Base-by-base conservation (phyloP, 345 rosid genomes). In the Eutrema heterophyllum region DNA sequence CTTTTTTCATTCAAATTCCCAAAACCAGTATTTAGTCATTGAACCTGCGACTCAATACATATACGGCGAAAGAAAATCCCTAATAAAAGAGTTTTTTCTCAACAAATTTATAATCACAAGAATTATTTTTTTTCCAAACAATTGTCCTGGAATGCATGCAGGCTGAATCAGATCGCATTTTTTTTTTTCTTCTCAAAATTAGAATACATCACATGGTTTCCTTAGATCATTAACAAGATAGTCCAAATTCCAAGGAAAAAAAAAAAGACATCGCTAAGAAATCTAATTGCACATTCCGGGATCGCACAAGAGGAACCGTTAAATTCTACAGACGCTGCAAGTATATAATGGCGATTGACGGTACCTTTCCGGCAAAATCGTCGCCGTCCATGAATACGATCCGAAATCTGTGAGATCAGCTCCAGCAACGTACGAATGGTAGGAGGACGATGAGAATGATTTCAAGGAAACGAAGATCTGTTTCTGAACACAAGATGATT, bases 331-430 rank as follows among this genome's bases (percentile, higher is more conserved):
- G 7, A 61, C 3, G 36, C 11, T 24, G 71, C 50, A 48, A 50
- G 21, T 14, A 33, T 16, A 39, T 38, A 38, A 10, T 38, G 30
- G n/a, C 3, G 71, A 65, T 36, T 18, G 5, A 52, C 32, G 68
- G n/a, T 60, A 75, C 79, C 79, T 75, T 75, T 51, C 70, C 64
- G 33, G 74, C 24, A 61, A 67, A 67, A 75, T 68, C 74, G 7
- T 75, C 68, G 1, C 27, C 57, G 64, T 33, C 70, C 74, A 75
- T 75, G 56, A 51, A 41, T 51, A 52, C 63, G 64, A 75, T 60
- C 48, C 33, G 39, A 12, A 15, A 52, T 43, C 24, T 9, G 21
- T 30, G 45, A 60, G 63, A 75, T 74, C 44, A 74, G 72, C 60
- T 61, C n/a, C 43, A 18, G 52, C 39, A 52, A 72, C 52, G 76